phyloP scores from a whole-genome alignment of 495 filamentous ascomycete genomes.

The Ramalina peruviana region DNA sequence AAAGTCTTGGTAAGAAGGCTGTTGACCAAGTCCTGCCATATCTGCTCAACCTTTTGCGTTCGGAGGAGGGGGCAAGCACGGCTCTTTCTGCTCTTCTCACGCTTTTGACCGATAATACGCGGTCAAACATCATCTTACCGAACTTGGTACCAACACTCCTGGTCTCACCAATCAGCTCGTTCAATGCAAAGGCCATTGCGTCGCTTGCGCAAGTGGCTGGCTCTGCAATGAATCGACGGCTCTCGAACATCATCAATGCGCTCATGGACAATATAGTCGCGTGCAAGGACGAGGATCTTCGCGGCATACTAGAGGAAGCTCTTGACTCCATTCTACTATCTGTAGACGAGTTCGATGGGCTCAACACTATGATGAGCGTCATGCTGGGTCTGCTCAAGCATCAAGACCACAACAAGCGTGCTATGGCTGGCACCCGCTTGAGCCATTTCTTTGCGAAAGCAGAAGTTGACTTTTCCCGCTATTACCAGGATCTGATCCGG shows the following conservation, averaged over 20 bases:
- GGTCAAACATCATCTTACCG: constrained; percentile 91
- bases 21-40: constrained; percentile 90
- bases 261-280: constrained; percentile 84
- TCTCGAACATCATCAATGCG: constrained; percentile 79
- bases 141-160: constrained; percentile 90
- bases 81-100: constrained; percentile 85
- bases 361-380: constrained; percentile 89
- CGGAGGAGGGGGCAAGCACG: constrained; percentile 77
- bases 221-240: constrained; percentile 70
- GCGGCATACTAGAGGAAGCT: constrained; percentile 55
- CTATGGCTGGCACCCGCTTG: constrained; percentile 63
- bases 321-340: constrained; percentile 83
- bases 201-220: constrained; percentile 85
- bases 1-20: constrained; percentile 81
- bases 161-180: constrained; percentile 75
- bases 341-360: constrained; percentile 88
- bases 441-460: constrained; percentile 76
- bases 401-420: constrained; percentile 74
- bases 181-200: constrained; percentile 87
- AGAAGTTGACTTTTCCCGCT: constrained; percentile 79
- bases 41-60: constrained; percentile 73
- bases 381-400: constrained; percentile 79
- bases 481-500: constrained; percentile 87
- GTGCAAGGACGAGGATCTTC: constrained; percentile 62
- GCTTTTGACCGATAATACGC: constrained; percentile 78